Evolutionary conservation across 768 basidiomycete species (phyloP).

Genomic region (Hericium coralloides): DNA sequence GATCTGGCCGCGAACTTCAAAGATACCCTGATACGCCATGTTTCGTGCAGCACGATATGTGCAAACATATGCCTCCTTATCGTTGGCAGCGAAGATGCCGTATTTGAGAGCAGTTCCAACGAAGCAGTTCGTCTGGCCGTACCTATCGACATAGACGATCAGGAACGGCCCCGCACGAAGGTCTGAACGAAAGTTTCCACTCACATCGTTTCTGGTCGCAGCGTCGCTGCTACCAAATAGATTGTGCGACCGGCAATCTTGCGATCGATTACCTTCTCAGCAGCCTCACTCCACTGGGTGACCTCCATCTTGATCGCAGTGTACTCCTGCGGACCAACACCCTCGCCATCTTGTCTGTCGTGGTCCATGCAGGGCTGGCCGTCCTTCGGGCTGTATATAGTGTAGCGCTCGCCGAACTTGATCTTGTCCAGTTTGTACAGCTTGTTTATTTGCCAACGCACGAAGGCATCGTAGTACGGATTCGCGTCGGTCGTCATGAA

Average conservation of each 20-base stretch:
- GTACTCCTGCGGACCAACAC: slow-evolving; percentile 91
- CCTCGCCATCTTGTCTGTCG: slow-evolving; percentile 93
- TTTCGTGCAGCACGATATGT: slow-evolving; percentile 90
- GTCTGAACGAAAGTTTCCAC: slow-evolving; percentile 18
- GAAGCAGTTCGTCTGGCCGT: slow-evolving; percentile 98
- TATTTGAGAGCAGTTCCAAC: slow-evolving; percentile 88
- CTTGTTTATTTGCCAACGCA: slow-evolving; percentile 97
- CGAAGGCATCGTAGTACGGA: slow-evolving; percentile 95
- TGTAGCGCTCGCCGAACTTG: slow-evolving; percentile 97
- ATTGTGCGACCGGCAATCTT: slow-evolving; percentile 76
- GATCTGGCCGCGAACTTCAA: slow-evolving; percentile 61
- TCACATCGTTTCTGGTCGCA: slow-evolving; percentile 95
- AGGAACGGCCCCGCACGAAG: neutral
- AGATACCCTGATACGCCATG: slow-evolving; percentile 92
- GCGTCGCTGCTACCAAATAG: slow-evolving; percentile 89
- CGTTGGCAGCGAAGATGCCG: slow-evolving; percentile 83
- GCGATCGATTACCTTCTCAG: slow-evolving; percentile 51
- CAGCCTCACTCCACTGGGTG: slow-evolving; percentile 67
- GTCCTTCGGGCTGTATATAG: slow-evolving; percentile 97
- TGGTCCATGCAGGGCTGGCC: slow-evolving; percentile 99
- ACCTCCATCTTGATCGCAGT: slow-evolving; percentile 94
- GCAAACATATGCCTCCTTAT: slow-evolving; percentile 81
- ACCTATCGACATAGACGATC: slow-evolving; percentile 39
- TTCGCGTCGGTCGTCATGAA: slow-evolving; percentile 95
- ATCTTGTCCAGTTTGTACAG: slow-evolving; percentile 81